A percentile compares a stretch with the other conserved stretches of the same genome.
These are phyloP conservation scores for Phytopythium sindhum DNA, from an alignment of 352 stramenopile species.

Conservation along the genomic window DNA sequence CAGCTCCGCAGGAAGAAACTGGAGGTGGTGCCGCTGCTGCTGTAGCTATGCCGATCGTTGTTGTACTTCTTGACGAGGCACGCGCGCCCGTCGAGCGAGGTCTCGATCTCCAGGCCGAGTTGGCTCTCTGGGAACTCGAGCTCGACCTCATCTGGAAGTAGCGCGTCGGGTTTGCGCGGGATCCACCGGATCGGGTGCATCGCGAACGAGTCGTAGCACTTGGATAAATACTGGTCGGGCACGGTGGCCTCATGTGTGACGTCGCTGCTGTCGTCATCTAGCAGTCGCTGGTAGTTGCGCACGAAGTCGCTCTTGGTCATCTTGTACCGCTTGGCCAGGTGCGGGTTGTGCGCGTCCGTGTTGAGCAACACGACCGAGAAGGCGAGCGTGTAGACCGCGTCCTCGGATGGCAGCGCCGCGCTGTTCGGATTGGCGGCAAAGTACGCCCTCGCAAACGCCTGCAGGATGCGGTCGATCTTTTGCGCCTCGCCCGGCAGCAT, in stretches of 20 bases:
- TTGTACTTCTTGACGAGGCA: slow-evolving; percentile 63
- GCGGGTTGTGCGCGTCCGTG: slow-evolving; percentile 77
- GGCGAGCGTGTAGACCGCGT: slow-evolving; percentile 72
- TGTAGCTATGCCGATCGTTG: slow-evolving; percentile 44
- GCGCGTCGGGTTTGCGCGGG: slow-evolving; percentile 34
- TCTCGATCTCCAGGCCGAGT: slow-evolving; percentile 75
- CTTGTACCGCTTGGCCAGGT: slow-evolving; percentile 58
- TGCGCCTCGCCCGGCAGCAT: slow-evolving; percentile 70
- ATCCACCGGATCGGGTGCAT: slow-evolving; percentile 56
- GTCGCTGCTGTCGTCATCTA: slow-evolving; percentile 13
- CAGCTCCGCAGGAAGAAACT: slow-evolving; percentile 13
- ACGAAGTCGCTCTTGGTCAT: slow-evolving; percentile 76
- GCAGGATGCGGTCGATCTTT: slow-evolving; percentile 84
- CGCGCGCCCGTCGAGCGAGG: slow-evolving; percentile 61
- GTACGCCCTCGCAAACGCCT: slow-evolving; percentile 72
- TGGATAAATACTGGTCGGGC: slow-evolving; percentile 42
- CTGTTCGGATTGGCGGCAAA: slow-evolving; percentile 51
- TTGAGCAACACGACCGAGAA: slow-evolving; percentile 81
- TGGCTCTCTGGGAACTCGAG: slow-evolving; percentile 53
- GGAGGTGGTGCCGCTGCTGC: slow-evolving; percentile 18
- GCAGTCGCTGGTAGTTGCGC: slow-evolving; percentile 65
- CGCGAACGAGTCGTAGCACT: slow-evolving; percentile 67
- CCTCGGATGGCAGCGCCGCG: slow-evolving; percentile 54
- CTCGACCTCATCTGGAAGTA: slow-evolving; percentile 59
- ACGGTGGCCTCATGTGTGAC: slow-evolving; percentile 33